These are phyloP conservation scores for Lachnellula suecica DNA, from an alignment of 2,329 filamentous ascomycete genomes.

Conservation along the genomic window DNA sequence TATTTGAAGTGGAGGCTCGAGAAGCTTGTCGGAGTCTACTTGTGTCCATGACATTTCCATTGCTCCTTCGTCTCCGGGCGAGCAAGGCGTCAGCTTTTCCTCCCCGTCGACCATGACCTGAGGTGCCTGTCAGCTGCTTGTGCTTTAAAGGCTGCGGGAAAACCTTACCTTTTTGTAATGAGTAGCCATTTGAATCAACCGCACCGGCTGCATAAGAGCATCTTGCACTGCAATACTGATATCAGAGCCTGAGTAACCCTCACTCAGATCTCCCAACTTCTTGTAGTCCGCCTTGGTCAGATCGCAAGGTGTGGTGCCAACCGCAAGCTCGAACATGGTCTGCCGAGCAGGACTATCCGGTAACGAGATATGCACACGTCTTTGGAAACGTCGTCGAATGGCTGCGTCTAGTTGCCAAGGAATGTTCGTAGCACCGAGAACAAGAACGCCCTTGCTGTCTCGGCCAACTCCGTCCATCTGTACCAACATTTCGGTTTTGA, in stretches of 20 bases:
- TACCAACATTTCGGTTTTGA: conserved; percentile 97
- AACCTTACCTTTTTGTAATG: conserved; percentile 85
- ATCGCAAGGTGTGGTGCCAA: conserved; percentile 90
- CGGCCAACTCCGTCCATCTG: conserved; percentile 99
- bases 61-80: conserved; percentile 81
- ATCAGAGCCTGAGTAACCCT: conserved; percentile 95
- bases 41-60: conserved; percentile 94
- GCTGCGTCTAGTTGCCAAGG: conserved; percentile 97
- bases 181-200: conserved; percentile 95
- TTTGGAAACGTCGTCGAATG: conserved; percentile 93
- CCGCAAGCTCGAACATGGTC: conserved; percentile 78
- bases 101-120: conserved; percentile 70
- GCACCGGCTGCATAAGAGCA: conserved; percentile 94
- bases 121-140: conserved; percentile 5
- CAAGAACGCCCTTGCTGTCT: conserved; percentile 89
- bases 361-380: conserved; percentile 91
- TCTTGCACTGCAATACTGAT: conserved; percentile 95
- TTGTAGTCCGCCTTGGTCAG: conserved; percentile 77
- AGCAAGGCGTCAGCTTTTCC: conserved; percentile 82
- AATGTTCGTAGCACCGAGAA: conserved; percentile 96
- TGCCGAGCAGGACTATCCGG: conserved; percentile 85
- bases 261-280: conserved; percentile 75
- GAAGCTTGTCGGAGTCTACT: conserved; percentile 77
- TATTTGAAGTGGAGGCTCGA: conserved; percentile 81
- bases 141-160: background rate